Evolutionary conservation across 257 asterid genomes (phyloP).

Genomic region (Solanum chaucha): DNA sequence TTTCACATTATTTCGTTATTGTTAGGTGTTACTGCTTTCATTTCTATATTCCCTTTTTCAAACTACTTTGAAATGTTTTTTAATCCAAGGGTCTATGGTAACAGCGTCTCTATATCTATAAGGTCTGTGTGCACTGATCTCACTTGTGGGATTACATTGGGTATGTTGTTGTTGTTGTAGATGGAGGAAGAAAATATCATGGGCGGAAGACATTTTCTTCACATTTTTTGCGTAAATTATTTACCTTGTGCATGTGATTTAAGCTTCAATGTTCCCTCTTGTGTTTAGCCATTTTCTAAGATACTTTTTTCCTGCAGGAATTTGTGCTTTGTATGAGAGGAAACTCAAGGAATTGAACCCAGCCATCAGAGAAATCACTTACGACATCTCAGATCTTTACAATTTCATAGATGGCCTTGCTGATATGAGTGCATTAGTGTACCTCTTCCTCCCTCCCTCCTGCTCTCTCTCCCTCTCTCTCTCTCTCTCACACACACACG

Average conservation of each 20-base stretch:
- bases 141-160: neutral
- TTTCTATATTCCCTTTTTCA: neutral
- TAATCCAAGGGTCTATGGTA: neutral
- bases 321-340: conserved; percentile 84
- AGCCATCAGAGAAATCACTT: conserved; percentile 62
- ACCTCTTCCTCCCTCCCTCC: conserved; percentile 25
- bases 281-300: neutral
- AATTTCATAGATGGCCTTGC: conserved; percentile 82
- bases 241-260: neutral
- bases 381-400: conserved; percentile 81
- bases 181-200: neutral
- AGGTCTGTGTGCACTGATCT: neutral
- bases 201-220: neutral
- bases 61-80: neutral
- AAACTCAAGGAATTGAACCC: conserved; percentile 83
- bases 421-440: conserved; percentile 92
- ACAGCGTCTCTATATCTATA: neutral
- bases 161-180: neutral
- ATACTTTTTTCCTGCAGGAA: conserved; percentile 35
- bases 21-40: neutral
- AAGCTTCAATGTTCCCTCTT: neutral
- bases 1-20: neutral
- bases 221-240: neutral
- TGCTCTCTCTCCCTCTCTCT: neutral
- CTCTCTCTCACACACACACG: neutral